phyloP scores from a whole-genome alignment of 176 grass and related monocot genomes.

The Aegilops speltoides region DNA sequence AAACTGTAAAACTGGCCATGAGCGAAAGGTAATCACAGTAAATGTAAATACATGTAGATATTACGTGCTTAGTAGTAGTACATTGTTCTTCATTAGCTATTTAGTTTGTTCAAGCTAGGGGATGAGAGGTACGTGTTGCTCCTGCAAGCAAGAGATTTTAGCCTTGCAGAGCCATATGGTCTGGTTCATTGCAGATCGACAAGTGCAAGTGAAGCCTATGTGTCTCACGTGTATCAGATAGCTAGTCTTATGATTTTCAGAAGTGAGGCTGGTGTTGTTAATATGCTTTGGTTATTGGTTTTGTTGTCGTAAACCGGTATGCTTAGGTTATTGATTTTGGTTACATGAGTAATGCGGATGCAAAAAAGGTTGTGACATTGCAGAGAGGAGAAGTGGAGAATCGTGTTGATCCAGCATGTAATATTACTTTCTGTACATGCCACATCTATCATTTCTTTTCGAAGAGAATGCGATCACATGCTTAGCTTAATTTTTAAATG shows the following conservation, averaged over 20 bases:
- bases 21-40: not conserved
- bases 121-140: not conserved
- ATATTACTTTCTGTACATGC: not conserved
- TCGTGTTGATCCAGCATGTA: not conserved
- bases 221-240: not conserved
- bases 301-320: not conserved
- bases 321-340: not conserved
- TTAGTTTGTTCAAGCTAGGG: not conserved
- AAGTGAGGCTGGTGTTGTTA: not conserved
- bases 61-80: not conserved
- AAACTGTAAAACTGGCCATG: not conserved
- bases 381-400: not conserved
- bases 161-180: not conserved
- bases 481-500: too few species aligned
- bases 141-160: not conserved
- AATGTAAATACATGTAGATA: constrained; percentile 33
- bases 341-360: not conserved
- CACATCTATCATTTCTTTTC: too few species aligned
- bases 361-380: not conserved
- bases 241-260: not conserved
- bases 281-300: not conserved
- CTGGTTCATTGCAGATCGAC: not conserved
- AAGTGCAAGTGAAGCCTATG: not conserved
- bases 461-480: too few species aligned
- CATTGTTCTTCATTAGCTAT: not conserved